These are phyloP conservation scores for Coprinellus aureogranulatus DNA, from an alignment of 768 basidiomycete species.

Conservation along the genomic window DNA sequence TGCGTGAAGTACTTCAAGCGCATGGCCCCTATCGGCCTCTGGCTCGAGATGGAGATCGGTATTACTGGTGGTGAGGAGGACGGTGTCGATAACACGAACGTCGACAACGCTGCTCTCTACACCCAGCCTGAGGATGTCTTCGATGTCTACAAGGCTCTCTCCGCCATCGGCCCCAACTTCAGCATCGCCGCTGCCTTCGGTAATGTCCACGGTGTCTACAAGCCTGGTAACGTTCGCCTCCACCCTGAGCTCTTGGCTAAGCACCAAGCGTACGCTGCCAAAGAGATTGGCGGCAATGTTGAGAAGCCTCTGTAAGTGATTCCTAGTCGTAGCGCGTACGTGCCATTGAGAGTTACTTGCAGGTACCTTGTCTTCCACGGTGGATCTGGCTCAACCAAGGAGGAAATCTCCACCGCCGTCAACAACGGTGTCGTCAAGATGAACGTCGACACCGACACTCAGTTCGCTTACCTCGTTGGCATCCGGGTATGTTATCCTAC, in stretches of 20 bases:
- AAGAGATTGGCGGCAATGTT: constrained; percentile 61
- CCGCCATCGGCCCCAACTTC: constrained; percentile 86
- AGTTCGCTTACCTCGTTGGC: constrained; percentile 87
- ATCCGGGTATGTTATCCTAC: constrained; percentile 55
- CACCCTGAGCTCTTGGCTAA: constrained; percentile 88
- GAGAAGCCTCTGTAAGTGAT: constrained; percentile 76
- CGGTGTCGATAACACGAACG: constrained; percentile 95
- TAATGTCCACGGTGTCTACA: constrained; percentile 99
- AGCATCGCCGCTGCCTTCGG: constrained; percentile 98
- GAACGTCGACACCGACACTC: constrained; percentile 97
- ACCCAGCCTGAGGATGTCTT: constrained; percentile 97
- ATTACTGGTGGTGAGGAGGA: constrained; percentile 99
- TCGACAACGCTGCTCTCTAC: constrained; percentile 92
- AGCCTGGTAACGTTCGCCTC: constrained; percentile 95
- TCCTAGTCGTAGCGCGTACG: neutral
- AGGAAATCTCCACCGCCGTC: constrained; percentile 93
- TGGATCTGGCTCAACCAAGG: constrained; percentile 94
- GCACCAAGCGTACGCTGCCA: constrained; percentile 77
- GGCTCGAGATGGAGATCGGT: constrained; percentile 99
- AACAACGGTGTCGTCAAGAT: constrained; percentile 95
- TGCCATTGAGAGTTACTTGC: constrained; percentile 4
- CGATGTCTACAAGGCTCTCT: constrained; percentile 85
- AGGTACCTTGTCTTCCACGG: constrained; percentile 99
- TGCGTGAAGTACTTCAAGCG: constrained; percentile 95
- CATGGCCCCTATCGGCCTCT: constrained; percentile 87